Evolutionary conservation across 1,284 basidiomycete species (phyloP), one percentile per base, ranked within the genome.

Genomic region (Trametes sp.): DNA sequence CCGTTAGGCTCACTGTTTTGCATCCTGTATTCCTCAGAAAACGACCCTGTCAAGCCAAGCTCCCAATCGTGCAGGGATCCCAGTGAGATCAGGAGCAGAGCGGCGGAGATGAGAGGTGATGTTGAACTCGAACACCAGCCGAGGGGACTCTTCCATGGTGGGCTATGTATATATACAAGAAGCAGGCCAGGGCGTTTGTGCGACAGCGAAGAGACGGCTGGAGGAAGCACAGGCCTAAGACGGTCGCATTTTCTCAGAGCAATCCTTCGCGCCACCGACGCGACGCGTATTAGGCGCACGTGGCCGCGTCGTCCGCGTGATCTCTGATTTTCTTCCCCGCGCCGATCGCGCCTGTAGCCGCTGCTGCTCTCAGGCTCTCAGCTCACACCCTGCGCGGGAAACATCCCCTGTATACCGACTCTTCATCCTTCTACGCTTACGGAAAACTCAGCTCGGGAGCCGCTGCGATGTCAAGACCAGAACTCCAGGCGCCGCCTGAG

Each of bases 401-500:
- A 4, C 19, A 8, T n/a, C 16, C 14, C 8, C 9, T 10, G 10
- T 16, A n/a, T n/a, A 31, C 38, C 35, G 4, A 29, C 26, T 2
- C 6, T 13, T 28, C 26, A 42, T 4, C 11, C 4, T 9, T n/a
- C 11, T 14, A 36, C 35, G 35, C 35, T 36, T 36, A 7, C n/a
- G n/a, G n/a, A n/a, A n/a, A n/a, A n/a, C n/a, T n/a, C n/a, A n/a
- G n/a, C n/a, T n/a, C n/a, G n/a, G n/a, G n/a, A 35, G 23, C 33
- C 21, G 23, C 8, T 21, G 16, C 16, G 9, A 98, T 98, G 97
- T 98, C 95, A 21, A 84, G 98, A 69, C 98, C 98, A 66, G 98
- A 99, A 76, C 88, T 97, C 51, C 87, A 93, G 76, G 96, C 96
- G 28, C 98, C 98, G 41, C 97, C 98, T 64, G 95, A 99, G 81